Conservation (phyloP, 371 early-diverging fungal genomes). For the Mortierella sp. region DNA sequence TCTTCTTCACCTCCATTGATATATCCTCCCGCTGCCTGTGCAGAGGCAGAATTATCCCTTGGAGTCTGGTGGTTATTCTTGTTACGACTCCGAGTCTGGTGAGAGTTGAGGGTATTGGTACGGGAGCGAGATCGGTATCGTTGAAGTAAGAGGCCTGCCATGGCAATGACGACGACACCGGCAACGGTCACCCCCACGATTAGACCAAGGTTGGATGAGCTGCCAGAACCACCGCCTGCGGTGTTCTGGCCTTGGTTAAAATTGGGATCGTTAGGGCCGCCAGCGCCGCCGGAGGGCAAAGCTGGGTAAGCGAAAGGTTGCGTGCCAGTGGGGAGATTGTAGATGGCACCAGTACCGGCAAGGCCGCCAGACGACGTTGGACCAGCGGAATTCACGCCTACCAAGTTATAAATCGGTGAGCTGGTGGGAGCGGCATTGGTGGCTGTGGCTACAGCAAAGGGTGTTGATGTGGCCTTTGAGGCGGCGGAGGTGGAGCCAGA, state of each 20-base stretch:
- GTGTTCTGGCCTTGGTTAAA: constrained; percentile 13
- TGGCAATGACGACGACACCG: constrained; percentile 29
- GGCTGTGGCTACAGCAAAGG: too few relatives aligned
- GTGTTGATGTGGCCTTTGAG: too few relatives aligned
- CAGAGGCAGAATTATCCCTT: not conserved
- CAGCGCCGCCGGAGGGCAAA: constrained; percentile 16
- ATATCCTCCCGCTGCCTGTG: not conserved
- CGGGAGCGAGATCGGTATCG: constrained; percentile 28
- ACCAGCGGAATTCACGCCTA: too few relatives aligned
- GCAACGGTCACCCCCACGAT: constrained; percentile 40
- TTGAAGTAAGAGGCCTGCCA: constrained; percentile 38
- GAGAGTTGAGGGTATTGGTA: constrained; percentile 34
- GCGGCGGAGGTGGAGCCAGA: too few relatives aligned
- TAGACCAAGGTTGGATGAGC: constrained; percentile 18
- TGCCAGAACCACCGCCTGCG: not conserved
- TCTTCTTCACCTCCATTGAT: constrained; percentile 20
- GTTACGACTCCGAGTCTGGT: constrained; percentile 29
- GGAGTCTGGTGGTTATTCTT: constrained; percentile 19
- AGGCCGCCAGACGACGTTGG: too few relatives aligned
- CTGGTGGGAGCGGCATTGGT: not conserved
- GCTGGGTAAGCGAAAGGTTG: constrained; percentile 16
- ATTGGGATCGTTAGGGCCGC: constrained; percentile 38
- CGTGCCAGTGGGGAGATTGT: constrained; percentile 33
- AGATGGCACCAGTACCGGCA: constrained; percentile 11
- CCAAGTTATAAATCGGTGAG: too few relatives aligned